Conservation (phyloP, 345 rosid genomes). For the Ailanthus altissimus region DNA sequence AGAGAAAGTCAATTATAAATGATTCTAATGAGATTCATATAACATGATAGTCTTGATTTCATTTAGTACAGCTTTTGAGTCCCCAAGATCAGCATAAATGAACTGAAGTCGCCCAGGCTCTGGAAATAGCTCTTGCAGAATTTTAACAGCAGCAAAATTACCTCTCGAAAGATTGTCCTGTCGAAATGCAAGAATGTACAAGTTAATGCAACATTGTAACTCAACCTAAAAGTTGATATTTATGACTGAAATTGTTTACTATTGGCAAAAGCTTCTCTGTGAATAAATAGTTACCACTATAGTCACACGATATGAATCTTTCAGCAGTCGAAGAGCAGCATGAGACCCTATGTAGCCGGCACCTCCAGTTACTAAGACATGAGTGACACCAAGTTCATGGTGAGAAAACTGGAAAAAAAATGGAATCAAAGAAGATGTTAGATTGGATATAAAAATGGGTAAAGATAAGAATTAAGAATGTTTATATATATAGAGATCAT, state of each 20-base stretch:
- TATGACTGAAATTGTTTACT: not conserved
- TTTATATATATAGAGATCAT: too few relatives aligned
- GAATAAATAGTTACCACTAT: constrained; percentile 46
- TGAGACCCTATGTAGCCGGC: constrained; percentile 85
- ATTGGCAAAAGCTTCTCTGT: not conserved
- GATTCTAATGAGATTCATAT: not conserved
- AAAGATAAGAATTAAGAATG: too few relatives aligned
- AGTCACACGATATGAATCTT: constrained; percentile 66
- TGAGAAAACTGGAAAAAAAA: constrained; percentile 38
- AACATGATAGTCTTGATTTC: not conserved
- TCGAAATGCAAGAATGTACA: constrained; percentile 2
- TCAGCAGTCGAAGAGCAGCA: constrained; percentile 65
- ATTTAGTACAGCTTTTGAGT: constrained; percentile 56
- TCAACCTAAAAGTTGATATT: not conserved
- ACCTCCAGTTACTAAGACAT: constrained; percentile 78
- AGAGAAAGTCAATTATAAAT: not conserved
- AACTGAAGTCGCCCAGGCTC: constrained; percentile 71
- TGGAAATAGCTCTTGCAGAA: constrained; percentile 54
- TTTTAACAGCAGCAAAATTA: constrained; percentile 59
- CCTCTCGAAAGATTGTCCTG: constrained; percentile 77
- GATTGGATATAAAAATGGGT: not conserved
- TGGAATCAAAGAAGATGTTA: not conserved
- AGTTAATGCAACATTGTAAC: not conserved
- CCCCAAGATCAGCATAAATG: constrained; percentile 64
- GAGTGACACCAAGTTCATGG: constrained; percentile 54